Percentiles rank a stretch among this genome's conserved stretches.
These are phyloP conservation scores for Candida boleticola DNA, from an alignment of 805 yeast species.

Conservation along the genomic window DNA sequence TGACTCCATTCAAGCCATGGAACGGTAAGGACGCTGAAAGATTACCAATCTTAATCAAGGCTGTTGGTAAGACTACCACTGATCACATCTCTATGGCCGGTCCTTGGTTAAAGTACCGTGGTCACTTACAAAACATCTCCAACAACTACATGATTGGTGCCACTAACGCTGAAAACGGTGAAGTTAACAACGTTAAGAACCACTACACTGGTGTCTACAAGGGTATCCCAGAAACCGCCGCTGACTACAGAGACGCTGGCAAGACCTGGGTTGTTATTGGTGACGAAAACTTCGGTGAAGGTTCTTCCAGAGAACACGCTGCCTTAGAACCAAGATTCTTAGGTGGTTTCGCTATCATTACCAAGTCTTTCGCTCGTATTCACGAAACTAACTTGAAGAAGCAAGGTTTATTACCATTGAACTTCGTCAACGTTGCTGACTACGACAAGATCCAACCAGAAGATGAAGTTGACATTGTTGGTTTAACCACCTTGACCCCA, in stretches of 20 bases:
- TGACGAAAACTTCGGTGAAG: slow-evolving; percentile 99
- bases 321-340: slow-evolving; percentile 99
- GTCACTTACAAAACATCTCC: slow-evolving; percentile 97
- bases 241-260: slow-evolving; percentile 90
- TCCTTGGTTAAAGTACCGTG: slow-evolving; percentile 99
- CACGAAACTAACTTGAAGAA: slow-evolving; percentile 99
- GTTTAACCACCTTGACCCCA: slow-evolving; percentile 84
- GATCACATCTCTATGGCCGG: slow-evolving; percentile 99
- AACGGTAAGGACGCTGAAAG: slow-evolving; percentile 88
- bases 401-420: slow-evolving; percentile 97
- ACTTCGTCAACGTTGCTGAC: slow-evolving; percentile 84
- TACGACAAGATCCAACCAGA: slow-evolving; percentile 91
- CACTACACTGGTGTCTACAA: slow-evolving; percentile 86
- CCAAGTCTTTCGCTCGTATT: slow-evolving; percentile 97
- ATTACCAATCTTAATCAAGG: slow-evolving; percentile 93
- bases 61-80: slow-evolving; percentile 97
- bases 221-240: slow-evolving; percentile 97
- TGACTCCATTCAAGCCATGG: slow-evolving; percentile 95
- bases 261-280: slow-evolving; percentile 96
- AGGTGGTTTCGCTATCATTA: slow-evolving; percentile 97
- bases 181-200: slow-evolving; percentile 90
- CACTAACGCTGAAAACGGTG: slow-evolving; percentile 90
- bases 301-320: slow-evolving; percentile 99
- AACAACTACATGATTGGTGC: slow-evolving; percentile 99
- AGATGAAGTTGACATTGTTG: slow-evolving; percentile 85